Evolutionary conservation across 352 stramenopile species (phyloP).

Genomic region (Pythium phragmitis): DNA sequence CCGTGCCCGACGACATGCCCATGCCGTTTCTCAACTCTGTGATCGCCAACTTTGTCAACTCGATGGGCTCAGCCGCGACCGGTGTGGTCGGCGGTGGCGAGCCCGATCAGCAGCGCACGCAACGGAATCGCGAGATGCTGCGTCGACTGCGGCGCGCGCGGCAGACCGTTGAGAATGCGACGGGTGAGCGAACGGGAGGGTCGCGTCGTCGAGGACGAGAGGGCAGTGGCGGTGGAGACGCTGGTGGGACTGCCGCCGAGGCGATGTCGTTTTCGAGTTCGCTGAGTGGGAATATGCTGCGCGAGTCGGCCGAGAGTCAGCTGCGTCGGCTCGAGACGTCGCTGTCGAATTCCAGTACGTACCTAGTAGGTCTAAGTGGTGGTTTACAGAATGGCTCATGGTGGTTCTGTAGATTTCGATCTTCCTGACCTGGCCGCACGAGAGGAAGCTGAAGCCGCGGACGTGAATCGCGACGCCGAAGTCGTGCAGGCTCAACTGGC

Average conservation of each 20-base stretch:
- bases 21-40: constrained; percentile 85
- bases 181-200: background rate
- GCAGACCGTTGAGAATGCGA: background rate
- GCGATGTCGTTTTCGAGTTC: constrained; percentile 16
- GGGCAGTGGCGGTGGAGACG: constrained; percentile 2
- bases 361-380: background rate
- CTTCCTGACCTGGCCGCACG: constrained; percentile 15
- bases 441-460: constrained; percentile 6
- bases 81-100: background rate
- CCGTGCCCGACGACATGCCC: constrained; percentile 63
- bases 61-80: constrained; percentile 19
- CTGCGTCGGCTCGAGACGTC: constrained; percentile 19
- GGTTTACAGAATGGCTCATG: no score
- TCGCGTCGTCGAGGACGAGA: constrained; percentile 19
- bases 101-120: constrained; percentile 4
- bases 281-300: constrained; percentile 24
- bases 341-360: constrained; percentile 17
- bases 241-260: background rate
- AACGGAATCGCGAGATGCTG: constrained; percentile 26
- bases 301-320: constrained; percentile 19
- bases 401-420: constrained; percentile 13
- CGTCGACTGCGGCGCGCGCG: constrained; percentile 18
- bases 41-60: constrained; percentile 74
- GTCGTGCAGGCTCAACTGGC: constrained; percentile 14
- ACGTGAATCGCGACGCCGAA: constrained; percentile 18